Percentiles rank a stretch among this genome's conserved stretches.
phyloP scores from a whole-genome alignment of 208 protist species.

The Polymyxa betae region DNA sequence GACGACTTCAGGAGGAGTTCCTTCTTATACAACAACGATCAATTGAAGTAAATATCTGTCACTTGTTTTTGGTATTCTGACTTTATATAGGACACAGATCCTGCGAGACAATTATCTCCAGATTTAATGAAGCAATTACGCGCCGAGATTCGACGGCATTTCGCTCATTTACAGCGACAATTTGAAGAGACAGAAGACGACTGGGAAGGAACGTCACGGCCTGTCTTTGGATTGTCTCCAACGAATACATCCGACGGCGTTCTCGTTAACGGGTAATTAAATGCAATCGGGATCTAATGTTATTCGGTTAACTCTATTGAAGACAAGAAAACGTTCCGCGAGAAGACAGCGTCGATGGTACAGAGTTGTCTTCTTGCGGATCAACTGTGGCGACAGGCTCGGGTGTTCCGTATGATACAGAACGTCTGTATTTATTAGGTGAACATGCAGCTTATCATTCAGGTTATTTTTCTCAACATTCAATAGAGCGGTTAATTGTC shows the following conservation, averaged over 20 bases:
- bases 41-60: neutral
- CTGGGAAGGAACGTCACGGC: neutral
- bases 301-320: neutral
- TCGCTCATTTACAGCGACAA: neutral
- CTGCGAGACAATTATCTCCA: neutral
- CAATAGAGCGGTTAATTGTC: slow-evolving; percentile 10
- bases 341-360: slow-evolving; percentile 15
- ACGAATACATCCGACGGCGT: neutral
- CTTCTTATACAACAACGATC: neutral
- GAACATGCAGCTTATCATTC: neutral
- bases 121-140: slow-evolving; percentile 34
- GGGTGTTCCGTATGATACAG: neutral
- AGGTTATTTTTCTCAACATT: neutral
- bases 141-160: slow-evolving; percentile 42
- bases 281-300: neutral
- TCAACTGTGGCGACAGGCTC: slow-evolving; percentile 7
- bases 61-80: neutral
- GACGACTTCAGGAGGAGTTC: neutral
- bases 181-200: slow-evolving; percentile 22
- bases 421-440: slow-evolving; percentile 4
- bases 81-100: slow-evolving; percentile 14
- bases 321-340: neutral
- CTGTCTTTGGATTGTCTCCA: neutral
- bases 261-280: neutral
- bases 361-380: slow-evolving; percentile 13